phyloP scores from a whole-genome alignment of 2,329 filamentous ascomycete genomes.

The Pseudogymnoascus sp. region DNA sequence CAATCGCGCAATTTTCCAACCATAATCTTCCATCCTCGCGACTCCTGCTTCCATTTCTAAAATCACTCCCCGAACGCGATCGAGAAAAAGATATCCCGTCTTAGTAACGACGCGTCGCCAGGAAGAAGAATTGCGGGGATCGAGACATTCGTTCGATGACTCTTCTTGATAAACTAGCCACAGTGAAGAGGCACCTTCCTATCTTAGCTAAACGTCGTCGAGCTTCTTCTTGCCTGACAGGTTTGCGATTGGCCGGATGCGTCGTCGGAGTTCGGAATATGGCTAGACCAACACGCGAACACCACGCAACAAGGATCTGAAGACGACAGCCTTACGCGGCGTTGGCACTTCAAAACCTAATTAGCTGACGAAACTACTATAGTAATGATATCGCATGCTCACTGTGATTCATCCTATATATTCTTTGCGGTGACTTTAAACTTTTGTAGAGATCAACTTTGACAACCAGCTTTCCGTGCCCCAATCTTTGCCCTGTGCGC shows the following conservation, averaged over 20 bases:
- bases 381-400: neutral
- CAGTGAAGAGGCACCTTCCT: neutral
- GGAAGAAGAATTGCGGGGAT: neutral
- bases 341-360: neutral
- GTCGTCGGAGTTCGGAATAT: neutral
- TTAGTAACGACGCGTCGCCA: neutral
- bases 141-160: too few relatives aligned
- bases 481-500: neutral
- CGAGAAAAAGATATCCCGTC: too few relatives aligned
- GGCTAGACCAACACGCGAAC: neutral
- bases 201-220: neutral
- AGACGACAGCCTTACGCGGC: neutral
- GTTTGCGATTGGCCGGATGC: neutral
- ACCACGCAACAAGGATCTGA: slow-evolving; percentile 1
- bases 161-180: too few relatives aligned
- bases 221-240: neutral
- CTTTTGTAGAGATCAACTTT: neutral
- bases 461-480: neutral
- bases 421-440: neutral
- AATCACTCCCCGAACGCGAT: neutral
- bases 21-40: neutral
- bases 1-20: neutral
- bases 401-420: neutral
- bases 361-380: neutral
- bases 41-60: neutral